Conservation (phyloP, 306 rosid species). For the Dalbergia cochinchinensis region DNA sequence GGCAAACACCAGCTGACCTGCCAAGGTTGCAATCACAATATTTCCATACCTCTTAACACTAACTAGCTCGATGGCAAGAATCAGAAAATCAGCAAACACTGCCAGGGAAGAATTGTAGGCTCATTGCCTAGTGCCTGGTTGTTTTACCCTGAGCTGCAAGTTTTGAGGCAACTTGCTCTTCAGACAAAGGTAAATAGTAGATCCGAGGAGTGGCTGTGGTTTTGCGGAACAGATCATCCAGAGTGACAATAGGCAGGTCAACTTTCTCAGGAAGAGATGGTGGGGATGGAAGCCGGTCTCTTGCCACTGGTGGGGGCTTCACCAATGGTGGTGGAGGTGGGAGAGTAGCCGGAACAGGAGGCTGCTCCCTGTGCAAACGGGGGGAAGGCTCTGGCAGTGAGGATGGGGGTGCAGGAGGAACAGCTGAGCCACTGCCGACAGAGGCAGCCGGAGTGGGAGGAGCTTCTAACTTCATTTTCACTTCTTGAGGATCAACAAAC, state of each 20-base stretch:
- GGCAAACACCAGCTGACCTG: constrained; percentile 51
- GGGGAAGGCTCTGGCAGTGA: constrained; percentile 58
- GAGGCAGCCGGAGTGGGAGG: constrained; percentile 71
- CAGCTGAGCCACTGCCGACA: constrained; percentile 54
- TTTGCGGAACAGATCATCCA: constrained; percentile 94
- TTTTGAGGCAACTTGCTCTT: constrained; percentile 82
- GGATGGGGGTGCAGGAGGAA: constrained; percentile 59
- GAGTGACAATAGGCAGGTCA: constrained; percentile 84
- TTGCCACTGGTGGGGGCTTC: constrained; percentile 61
- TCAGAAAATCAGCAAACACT: constrained; percentile 38
- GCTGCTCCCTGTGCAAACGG: constrained; percentile 54
- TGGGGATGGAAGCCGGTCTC: constrained; percentile 89
- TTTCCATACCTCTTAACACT: constrained; percentile 50
- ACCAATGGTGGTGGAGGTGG: constrained; percentile 65
- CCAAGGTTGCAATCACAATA: constrained; percentile 48
- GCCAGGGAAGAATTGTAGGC: constrained; percentile 39
- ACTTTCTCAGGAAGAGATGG: constrained; percentile 74
- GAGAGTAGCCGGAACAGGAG: constrained; percentile 48
- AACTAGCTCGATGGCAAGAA: constrained; percentile 47
- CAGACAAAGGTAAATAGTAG: constrained; percentile 91
- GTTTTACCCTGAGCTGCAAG: constrained; percentile 67
- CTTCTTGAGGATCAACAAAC: constrained; percentile 90
- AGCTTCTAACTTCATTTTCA: constrained; percentile 69
- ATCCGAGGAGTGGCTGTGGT: constrained; percentile 92
- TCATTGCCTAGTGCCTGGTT: constrained; percentile 51